Evolutionary conservation across 2,329 filamentous ascomycete genomes (phyloP), one percentile per base, ranked within the genome.

Genomic region (Graphilbum ipis-grandicollis): DNA sequence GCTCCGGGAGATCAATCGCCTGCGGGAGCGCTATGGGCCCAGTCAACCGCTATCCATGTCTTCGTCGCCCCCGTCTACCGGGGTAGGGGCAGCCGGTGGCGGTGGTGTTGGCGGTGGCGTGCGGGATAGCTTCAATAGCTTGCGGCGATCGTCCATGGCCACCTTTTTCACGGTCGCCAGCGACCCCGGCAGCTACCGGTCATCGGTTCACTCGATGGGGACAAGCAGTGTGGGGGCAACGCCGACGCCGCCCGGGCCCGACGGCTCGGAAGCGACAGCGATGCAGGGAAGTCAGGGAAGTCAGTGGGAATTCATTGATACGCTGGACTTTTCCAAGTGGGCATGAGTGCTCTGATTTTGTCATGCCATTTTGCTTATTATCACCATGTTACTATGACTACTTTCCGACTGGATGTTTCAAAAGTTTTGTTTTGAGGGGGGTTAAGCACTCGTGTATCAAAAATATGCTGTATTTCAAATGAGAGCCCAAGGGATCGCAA

Each of bases 1-100:
- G 34, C 68, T 96, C 12, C 73, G 80, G 34, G 81, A 88, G 52
- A 92, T 98, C 52, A 79, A 79, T 52, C 71, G 75, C 32, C 66
- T 98, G 35, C 74, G 85, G 21, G 82, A 92, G 40, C 72, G 68
- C 41, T 67, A 78, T 46, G 62, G 59, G 2, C 58, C 59, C 9
- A 71, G 65, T 44, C 34, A 41, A 15, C 46, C 26, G 17, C 18
- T 34, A 4, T 15, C 35, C 8, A 9, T 37, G 4, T 58, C 50
- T 38, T 40, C 50, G 43, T 47, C 47, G 45, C 47, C 54, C 50
- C 49, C 48, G 14, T 44, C 51, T 39, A 42, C 50, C 49, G 43
- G 52, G 40, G 38, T 49, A 46, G 37, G 38, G 5, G 39, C 32
- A 4, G 34, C 19, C 2, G 31, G 37, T 18, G 30, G 22, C 23